Conservation (phyloP, 192 early-diverging fungal species). For the Rhizoclosmatium globosum region DNA sequence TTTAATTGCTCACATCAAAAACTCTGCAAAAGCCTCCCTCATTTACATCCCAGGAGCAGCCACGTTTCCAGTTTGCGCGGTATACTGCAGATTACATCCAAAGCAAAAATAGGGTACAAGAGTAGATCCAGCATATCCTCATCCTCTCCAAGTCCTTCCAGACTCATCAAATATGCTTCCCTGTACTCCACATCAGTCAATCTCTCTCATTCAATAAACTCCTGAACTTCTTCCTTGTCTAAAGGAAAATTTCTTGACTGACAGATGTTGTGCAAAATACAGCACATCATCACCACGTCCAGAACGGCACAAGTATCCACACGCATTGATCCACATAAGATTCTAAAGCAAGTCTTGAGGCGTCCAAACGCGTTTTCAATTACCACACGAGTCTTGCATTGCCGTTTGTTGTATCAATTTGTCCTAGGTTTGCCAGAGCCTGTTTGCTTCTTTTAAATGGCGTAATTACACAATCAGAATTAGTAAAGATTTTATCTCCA, state of each 20-base stretch:
- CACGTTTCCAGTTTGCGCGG: not conserved
- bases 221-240: not conserved
- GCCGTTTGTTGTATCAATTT: not conserved
- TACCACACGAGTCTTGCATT: not conserved
- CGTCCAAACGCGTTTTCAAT: not conserved
- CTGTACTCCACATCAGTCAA: not conserved
- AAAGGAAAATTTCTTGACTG: not conserved
- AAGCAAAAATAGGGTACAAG: not conserved
- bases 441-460: not conserved
- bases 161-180: not conserved
- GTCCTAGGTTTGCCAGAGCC: not conserved
- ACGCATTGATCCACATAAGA: not conserved
- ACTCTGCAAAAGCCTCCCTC: not conserved
- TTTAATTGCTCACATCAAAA: not conserved
- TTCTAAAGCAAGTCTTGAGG: not conserved
- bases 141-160: not conserved
- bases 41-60: not conserved
- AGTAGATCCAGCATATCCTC: not conserved
- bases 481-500: not conserved
- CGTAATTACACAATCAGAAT: not conserved
- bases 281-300: not conserved
- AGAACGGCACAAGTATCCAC: not conserved
- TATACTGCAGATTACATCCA: not conserved
- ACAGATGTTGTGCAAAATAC: not conserved
- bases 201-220: not conserved